phyloP scores from a whole-genome alignment of 1,284 basidiomycete genomes.

The Inonotus hispidus region DNA sequence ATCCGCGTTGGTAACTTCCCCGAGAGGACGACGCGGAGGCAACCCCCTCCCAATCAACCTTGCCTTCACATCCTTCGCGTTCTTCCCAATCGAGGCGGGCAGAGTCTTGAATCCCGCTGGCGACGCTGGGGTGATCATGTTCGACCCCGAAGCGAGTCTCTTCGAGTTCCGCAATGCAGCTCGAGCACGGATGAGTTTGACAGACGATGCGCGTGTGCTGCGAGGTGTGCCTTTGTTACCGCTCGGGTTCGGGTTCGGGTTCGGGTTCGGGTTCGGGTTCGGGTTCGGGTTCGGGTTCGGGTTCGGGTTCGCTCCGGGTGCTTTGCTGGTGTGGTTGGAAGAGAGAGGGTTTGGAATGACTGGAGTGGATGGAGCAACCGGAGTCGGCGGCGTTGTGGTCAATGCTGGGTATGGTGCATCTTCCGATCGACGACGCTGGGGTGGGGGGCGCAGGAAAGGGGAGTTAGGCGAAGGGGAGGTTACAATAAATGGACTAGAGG shows the following conservation, averaged over 20 bases:
- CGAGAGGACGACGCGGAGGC: conserved; percentile 4
- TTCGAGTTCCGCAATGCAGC: conserved; percentile 3
- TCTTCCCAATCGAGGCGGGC: neutral
- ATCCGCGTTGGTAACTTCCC: conserved; percentile 8
- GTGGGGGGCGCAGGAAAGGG: conserved; percentile 8
- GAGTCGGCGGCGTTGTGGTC: neutral
- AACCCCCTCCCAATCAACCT: conserved; percentile 7
- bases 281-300: neutral
- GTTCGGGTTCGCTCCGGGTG: neutral
- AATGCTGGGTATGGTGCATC: neutral
- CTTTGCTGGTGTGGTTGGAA: neutral
- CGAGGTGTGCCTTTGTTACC: conserved; percentile 5
- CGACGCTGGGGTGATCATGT: neutral
- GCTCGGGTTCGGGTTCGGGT: neutral
- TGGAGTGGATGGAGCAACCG: neutral
- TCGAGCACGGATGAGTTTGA: conserved; percentile 12
- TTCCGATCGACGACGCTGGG: conserved; percentile 2
- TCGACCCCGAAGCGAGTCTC: neutral
- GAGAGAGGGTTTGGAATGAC: neutral
- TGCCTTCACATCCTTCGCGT: neutral
- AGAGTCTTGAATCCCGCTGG: neutral
- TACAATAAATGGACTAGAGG: conserved; percentile 1
- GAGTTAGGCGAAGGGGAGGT: conserved; percentile 12
- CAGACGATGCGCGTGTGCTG: conserved; percentile 12
- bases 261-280: neutral